phyloP scores from a whole-genome alignment of 176 grass and related monocot genomes.

The Triticum urartu region DNA sequence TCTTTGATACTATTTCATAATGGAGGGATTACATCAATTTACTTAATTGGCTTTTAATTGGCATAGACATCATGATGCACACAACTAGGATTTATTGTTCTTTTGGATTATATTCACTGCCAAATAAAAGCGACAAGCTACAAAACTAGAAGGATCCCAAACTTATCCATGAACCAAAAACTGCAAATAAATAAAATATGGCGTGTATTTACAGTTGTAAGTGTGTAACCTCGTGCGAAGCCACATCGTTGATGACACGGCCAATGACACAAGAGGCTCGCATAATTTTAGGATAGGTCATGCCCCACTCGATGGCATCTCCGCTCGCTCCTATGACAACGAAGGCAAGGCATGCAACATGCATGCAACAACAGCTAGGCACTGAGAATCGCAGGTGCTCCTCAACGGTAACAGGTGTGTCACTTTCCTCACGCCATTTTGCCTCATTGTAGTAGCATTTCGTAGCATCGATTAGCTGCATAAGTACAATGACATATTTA shows the following conservation, averaged over 20 bases:
- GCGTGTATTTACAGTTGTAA: not conserved
- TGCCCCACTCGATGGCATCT: not conserved
- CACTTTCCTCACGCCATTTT: conserved; percentile 3
- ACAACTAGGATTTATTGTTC: no score
- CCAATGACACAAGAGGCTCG: conserved; percentile 7
- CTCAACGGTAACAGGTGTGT: not conserved
- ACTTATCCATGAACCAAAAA: not conserved
- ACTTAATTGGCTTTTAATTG: not conserved
- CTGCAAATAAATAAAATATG: not conserved
- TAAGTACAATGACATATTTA: not conserved
- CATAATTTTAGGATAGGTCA: conserved; percentile 16
- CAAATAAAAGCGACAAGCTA: no score
- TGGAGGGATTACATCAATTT: not conserved
- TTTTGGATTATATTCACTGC: no score
- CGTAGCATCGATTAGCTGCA: not conserved
- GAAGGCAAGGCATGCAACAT: not conserved
- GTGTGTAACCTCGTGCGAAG: conserved; percentile 12
- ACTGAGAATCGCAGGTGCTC: not conserved
- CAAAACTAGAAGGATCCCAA: no score
- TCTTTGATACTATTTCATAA: not conserved
- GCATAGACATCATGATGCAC: no score
- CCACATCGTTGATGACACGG: not conserved
- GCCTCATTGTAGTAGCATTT: conserved; percentile 10
- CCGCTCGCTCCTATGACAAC: not conserved
- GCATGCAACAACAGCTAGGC: not conserved